Evolutionary conservation across 1,284 basidiomycete genomes (phyloP), one percentile per base, ranked within the genome.

Genomic region (Ustanciosporium gigantosporum): DNA sequence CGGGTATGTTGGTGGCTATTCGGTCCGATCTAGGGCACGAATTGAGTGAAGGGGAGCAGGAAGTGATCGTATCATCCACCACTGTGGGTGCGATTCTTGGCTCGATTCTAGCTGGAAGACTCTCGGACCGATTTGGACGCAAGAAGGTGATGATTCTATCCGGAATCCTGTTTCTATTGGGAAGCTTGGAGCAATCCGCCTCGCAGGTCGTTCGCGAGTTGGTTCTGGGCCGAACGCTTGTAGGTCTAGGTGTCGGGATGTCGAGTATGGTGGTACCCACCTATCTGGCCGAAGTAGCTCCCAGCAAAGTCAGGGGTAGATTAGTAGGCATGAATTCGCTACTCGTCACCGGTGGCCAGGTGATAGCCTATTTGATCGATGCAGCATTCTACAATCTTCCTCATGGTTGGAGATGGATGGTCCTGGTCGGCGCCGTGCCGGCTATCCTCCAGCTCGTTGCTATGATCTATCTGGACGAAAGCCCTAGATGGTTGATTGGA

Each of bases 401-500:
- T 4, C 68, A 73, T 22, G 65, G 65, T 4, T 74, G 72, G 72
- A 37, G 72, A 9, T 74, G 66, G 66, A 74, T 74, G 72, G 66
- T 67, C 11, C 46, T 73, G 4, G 56, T 50, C 3, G 68, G 65
- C 4, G 62, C 56, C 5, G 25, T 69, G 7, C 71, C 71, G 4
- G 71, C 71, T 5, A 21, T 73, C 2, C 46, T 66, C 4, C 71
- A 74, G 44, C 47, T 74, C 25, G 45, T 68, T 0, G 68, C 70
- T 4, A 59, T 74, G 42, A 40, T 70, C 39, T 68, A 68, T 20
- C 38, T 74, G 13, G 70, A 74, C 25, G 71, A 74, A 45, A 60
- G 53, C 17, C 71, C 71, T 15, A 38, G 70, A 15, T 74, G 71
- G 71, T 53, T 70, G 14, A 50, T 70, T 7, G 55, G 50, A 9